Conservation (phyloP, 176 grass and related monocot species). For the Oryza meridionalis region DNA sequence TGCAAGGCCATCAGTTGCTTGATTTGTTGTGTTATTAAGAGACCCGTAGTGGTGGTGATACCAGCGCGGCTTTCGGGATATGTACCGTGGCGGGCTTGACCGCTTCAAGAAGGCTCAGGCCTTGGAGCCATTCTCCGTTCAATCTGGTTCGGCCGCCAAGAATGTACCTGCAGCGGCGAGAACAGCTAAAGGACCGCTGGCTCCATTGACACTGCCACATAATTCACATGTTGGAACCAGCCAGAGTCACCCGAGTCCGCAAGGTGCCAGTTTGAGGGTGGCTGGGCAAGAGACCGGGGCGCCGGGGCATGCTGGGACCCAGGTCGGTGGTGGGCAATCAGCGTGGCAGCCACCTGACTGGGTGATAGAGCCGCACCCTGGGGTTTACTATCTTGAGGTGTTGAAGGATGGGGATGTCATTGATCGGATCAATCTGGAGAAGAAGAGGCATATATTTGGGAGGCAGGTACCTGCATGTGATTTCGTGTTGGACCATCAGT, state of each 20-base stretch:
- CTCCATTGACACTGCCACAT: slow-evolving; percentile 28
- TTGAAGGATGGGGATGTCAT: slow-evolving; percentile 85
- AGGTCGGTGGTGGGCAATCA: slow-evolving; percentile 90
- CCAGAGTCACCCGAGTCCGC: slow-evolving; percentile 42
- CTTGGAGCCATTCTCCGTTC: slow-evolving; percentile 75
- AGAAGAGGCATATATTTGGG: slow-evolving; percentile 88
- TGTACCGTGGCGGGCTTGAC: slow-evolving; percentile 89
- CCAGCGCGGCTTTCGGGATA: slow-evolving; percentile 27
- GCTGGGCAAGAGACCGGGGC: slow-evolving; percentile 34
- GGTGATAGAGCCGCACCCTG: slow-evolving; percentile 71
- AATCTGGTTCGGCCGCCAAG: slow-evolving; percentile 44
- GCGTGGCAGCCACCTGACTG: slow-evolving; percentile 93
- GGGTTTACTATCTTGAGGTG: slow-evolving; percentile 92
- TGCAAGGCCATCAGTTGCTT: not conserved
- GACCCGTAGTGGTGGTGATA: not conserved
- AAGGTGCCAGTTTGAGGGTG: slow-evolving; percentile 20
- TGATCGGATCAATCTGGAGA: slow-evolving; percentile 86
- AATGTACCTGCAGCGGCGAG: slow-evolving; percentile 23
- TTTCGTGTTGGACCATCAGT: slow-evolving; percentile 94
- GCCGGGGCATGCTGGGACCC: slow-evolving; percentile 41
- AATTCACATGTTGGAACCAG: slow-evolving; percentile 20
- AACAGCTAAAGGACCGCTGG: slow-evolving; percentile 20
- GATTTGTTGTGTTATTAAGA: not conserved
- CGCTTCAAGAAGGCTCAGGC: slow-evolving; percentile 93
- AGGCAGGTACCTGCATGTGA: slow-evolving; percentile 86